Conservation (phyloP, 2,329 filamentous ascomycete genomes). For the Chalaropsis thielavioides region DNA sequence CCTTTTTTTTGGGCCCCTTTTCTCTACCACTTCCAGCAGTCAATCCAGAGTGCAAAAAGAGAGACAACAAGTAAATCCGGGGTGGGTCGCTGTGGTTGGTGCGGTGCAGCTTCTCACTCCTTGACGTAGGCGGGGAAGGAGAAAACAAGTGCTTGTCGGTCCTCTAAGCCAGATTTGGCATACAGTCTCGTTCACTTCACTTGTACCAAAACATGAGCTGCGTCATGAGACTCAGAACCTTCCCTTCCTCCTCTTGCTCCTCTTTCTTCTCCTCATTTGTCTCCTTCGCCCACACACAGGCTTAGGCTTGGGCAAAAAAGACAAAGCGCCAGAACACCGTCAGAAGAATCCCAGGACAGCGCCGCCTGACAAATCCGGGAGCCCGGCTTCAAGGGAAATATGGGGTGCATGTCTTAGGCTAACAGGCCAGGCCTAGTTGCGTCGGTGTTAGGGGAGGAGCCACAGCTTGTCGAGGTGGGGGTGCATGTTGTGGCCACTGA, state of each 20-base stretch:
- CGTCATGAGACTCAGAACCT: background rate
- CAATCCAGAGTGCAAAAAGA: background rate
- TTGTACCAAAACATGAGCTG: background rate
- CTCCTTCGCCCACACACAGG: background rate
- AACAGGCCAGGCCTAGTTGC: background rate
- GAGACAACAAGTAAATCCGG: slow-evolving; percentile 1
- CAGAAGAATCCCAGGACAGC: background rate
- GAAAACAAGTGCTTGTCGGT: background rate
- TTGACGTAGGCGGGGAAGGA: slow-evolving; percentile 1
- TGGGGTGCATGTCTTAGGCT: background rate
- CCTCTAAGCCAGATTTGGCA: slow-evolving; percentile 3
- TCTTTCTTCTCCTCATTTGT: background rate
- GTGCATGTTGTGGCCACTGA: background rate
- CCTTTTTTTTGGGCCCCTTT: background rate
- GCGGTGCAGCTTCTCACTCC: background rate
- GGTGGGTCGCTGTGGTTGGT: background rate
- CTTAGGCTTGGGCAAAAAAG: too few relatives aligned
- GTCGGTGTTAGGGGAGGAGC: background rate
- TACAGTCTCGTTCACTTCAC: background rate
- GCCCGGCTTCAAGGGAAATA: background rate
- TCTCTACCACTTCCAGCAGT: background rate
- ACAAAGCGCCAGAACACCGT: background rate
- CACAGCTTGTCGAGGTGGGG: background rate
- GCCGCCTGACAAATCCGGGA: slow-evolving; percentile 1
- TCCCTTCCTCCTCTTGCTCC: background rate